Percentiles rank a stretch among this genome's conserved stretches.
Conservation (phyloP, 768 basidiomycete species). For the Hypsizygus marmoreus region DNA sequence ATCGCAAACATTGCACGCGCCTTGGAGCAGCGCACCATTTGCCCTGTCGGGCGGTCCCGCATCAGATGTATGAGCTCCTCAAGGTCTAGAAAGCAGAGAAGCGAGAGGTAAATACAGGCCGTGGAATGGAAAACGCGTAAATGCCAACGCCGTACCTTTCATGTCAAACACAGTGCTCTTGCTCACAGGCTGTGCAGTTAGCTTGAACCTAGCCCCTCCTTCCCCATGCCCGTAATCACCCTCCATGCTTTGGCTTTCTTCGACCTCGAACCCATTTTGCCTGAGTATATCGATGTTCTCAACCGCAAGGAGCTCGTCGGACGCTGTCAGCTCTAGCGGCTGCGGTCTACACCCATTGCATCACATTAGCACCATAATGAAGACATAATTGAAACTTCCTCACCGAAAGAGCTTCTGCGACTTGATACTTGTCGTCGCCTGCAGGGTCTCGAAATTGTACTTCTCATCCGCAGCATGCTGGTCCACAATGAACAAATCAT, state of each 20-base stretch:
- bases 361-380: slow-evolving; percentile 1
- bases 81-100: slow-evolving; percentile 56
- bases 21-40: slow-evolving; percentile 91
- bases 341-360: slow-evolving; percentile 65
- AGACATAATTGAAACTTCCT: slow-evolving; percentile 21
- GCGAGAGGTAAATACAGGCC: slow-evolving; percentile 6
- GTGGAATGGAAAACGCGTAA: neutral
- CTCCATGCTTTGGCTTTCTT: slow-evolving; percentile 53
- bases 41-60: slow-evolving; percentile 72
- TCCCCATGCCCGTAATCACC: slow-evolving; percentile 35
- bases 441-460: slow-evolving; percentile 95
- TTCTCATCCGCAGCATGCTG: slow-evolving; percentile 99
- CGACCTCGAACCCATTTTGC: slow-evolving; percentile 89
- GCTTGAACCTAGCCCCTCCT: slow-evolving; percentile 51
- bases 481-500: slow-evolving; percentile 96
- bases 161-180: slow-evolving; percentile 89
- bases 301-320: slow-evolving; percentile 84
- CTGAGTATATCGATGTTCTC: slow-evolving; percentile 86
- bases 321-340: slow-evolving; percentile 79
- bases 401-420: slow-evolving; percentile 85
- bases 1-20: slow-evolving; percentile 95
- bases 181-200: slow-evolving; percentile 87
- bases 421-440: slow-evolving; percentile 86
- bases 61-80: slow-evolving; percentile 91
- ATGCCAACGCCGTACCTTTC: slow-evolving; percentile 57